Evolutionary conservation across 805 yeast species (phyloP).

Genomic region (Candida nitratophila): DNA sequence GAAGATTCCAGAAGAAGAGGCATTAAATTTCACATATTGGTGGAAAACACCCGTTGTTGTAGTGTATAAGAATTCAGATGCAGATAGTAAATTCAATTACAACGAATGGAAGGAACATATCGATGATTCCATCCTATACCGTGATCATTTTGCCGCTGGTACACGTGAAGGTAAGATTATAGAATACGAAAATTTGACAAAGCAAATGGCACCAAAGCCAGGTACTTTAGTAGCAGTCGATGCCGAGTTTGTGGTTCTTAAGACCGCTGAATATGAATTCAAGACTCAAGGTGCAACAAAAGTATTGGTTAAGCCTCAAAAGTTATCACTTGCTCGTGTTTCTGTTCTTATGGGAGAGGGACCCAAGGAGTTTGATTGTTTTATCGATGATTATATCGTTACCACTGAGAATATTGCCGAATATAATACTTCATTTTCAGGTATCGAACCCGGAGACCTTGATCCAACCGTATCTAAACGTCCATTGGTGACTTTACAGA

Average conservation of each 20-base stretch:
- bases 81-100: constrained; percentile 33
- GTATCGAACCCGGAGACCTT: constrained; percentile 90
- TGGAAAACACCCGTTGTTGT: constrained; percentile 84
- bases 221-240: constrained; percentile 88
- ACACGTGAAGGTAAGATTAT: constrained; percentile 48
- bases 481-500: constrained; percentile 69
- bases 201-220: constrained; percentile 61
- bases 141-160: constrained; percentile 68
- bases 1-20: constrained; percentile 70
- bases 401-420: constrained; percentile 69
- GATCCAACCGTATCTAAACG: constrained; percentile 60
- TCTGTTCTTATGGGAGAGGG: constrained; percentile 80
- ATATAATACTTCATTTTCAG: constrained; percentile 84
- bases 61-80: constrained; percentile 50
- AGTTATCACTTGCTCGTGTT: constrained; percentile 76
- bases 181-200: constrained; percentile 64
- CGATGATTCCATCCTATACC: constrained; percentile 59
- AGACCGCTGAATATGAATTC: constrained; percentile 74
- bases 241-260: constrained; percentile 87
- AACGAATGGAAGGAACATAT: constrained; percentile 46
- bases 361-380: constrained; percentile 60
- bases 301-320: constrained; percentile 62
- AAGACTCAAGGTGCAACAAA: constrained; percentile 63
- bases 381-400: constrained; percentile 88
- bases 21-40: constrained; percentile 56